phyloP scores from a whole-genome alignment of 2,329 filamentous ascomycete genomes.

The Paraconiothyrium sp. region DNA sequence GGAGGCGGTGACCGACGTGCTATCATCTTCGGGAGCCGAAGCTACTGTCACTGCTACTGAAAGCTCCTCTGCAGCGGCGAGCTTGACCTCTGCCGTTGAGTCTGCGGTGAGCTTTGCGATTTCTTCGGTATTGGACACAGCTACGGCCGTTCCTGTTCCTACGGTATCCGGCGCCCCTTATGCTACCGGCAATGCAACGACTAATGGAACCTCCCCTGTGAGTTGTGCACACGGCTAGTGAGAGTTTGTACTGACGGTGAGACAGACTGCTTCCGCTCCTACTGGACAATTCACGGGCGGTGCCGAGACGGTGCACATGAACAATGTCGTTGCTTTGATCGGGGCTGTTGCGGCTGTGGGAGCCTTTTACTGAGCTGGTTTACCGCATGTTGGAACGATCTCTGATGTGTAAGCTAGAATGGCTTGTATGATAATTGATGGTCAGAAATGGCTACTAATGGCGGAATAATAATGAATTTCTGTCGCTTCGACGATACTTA shows the following conservation, averaged over 20 bases:
- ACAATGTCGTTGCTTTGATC: constrained; percentile 4
- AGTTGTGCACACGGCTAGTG: constrained; percentile 18
- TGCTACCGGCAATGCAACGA: constrained; percentile 24
- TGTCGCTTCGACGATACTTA: neutral
- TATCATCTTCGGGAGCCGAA: constrained; percentile 4
- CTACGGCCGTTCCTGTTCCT: constrained; percentile 15
- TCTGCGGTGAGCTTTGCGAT: neutral
- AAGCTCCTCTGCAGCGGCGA: constrained; percentile 4
- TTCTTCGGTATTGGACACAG: neutral
- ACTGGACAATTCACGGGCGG: constrained; percentile 28
- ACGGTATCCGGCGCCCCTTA: constrained; percentile 16
- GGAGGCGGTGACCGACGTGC: neutral
- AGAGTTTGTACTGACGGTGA: neutral
- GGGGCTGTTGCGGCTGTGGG: neutral
- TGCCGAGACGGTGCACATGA: constrained; percentile 20
- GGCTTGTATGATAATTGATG: neutral
- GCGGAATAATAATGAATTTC: neutral
- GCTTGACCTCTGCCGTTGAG: neutral
- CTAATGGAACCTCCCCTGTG: constrained; percentile 21
- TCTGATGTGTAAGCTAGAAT: neutral
- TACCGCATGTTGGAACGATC: neutral
- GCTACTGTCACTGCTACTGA: neutral
- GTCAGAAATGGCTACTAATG: neutral
- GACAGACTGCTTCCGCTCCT: constrained; percentile 25
- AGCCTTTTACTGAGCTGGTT: neutral